Conservation (phyloP, 2,329 filamentous ascomycete species). For the Monilinia aucupariae region DNA sequence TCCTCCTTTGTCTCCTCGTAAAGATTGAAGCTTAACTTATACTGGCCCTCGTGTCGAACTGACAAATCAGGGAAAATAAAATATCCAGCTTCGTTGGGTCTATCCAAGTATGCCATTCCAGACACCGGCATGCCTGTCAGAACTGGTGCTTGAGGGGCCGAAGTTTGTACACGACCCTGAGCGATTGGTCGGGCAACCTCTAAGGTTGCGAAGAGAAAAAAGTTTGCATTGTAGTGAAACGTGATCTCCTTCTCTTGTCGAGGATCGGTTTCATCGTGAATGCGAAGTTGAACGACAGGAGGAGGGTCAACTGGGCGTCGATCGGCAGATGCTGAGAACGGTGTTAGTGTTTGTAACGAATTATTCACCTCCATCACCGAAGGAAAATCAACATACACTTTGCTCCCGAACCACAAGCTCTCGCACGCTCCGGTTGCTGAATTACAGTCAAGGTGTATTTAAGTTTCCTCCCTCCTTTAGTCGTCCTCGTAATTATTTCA, state of each 20-base stretch:
- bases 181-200: constrained; percentile 81
- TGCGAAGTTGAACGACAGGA: constrained; percentile 84
- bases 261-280: constrained; percentile 60
- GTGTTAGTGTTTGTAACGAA: background rate
- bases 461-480: constrained; percentile 69
- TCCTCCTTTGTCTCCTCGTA: constrained; percentile 89
- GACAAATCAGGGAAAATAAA: constrained; percentile 98
- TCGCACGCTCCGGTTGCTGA: constrained; percentile 88
- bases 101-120: constrained; percentile 92
- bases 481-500: constrained; percentile 40
- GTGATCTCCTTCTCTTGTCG: constrained; percentile 49
- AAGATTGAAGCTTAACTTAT: constrained; percentile 84
- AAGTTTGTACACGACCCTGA: constrained; percentile 65
- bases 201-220: constrained; percentile 92
- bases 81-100: constrained; percentile 74
- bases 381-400: constrained; percentile 64
- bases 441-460: constrained; percentile 81
- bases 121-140: constrained; percentile 92
- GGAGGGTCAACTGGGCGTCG: constrained; percentile 46
- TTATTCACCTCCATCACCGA: background rate
- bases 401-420: constrained; percentile 90
- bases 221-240: constrained; percentile 90
- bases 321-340: constrained; percentile 26
- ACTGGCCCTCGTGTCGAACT: constrained; percentile 90
- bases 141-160: constrained; percentile 69